These are phyloP conservation scores for Globisporangium acanthophoron DNA, from an alignment of 352 stramenopile species.

Conservation along the genomic window DNA sequence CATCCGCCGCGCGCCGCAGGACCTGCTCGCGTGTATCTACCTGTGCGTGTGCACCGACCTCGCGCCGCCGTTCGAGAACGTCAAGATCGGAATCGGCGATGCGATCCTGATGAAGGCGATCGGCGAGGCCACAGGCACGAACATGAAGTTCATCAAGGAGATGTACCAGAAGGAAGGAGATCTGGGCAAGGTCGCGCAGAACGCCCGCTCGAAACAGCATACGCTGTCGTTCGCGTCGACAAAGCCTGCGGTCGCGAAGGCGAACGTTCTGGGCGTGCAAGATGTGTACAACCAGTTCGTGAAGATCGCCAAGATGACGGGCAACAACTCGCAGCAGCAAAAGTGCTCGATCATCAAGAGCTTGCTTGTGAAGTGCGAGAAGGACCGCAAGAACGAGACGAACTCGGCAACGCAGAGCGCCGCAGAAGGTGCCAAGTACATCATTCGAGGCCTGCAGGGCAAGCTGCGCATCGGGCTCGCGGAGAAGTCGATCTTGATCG, in stretches of 20 bases:
- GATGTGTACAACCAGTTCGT: constrained; percentile 89
- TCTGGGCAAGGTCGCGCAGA: constrained; percentile 94
- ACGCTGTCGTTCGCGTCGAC: constrained; percentile 78
- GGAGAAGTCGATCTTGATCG: constrained; percentile 96
- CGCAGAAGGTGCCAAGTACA: constrained; percentile 93
- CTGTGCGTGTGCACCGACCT: constrained; percentile 90
- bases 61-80: constrained; percentile 93
- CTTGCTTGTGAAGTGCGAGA: constrained; percentile 92
- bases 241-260: constrained; percentile 46
- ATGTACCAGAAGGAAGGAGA: constrained; percentile 97
- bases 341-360: constrained; percentile 98
- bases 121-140: constrained; percentile 89
- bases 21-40: constrained; percentile 90
- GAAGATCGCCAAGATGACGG: constrained; percentile 93
- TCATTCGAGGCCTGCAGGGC: constrained; percentile 97
- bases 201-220: constrained; percentile 91
- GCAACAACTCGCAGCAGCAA: constrained; percentile 94
- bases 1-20: constrained; percentile 61
- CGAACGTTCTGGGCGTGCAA: constrained; percentile 85
- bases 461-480: constrained; percentile 98
- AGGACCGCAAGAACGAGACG: constrained; percentile 53
- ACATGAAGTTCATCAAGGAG: constrained; percentile 91
- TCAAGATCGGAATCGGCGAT: constrained; percentile 98
- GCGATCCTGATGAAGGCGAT: constrained; percentile 98
- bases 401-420: constrained; percentile 49